phyloP scores from a whole-genome alignment of 148 eudicot genomes.

The Pharnaceum exiguum region DNA sequence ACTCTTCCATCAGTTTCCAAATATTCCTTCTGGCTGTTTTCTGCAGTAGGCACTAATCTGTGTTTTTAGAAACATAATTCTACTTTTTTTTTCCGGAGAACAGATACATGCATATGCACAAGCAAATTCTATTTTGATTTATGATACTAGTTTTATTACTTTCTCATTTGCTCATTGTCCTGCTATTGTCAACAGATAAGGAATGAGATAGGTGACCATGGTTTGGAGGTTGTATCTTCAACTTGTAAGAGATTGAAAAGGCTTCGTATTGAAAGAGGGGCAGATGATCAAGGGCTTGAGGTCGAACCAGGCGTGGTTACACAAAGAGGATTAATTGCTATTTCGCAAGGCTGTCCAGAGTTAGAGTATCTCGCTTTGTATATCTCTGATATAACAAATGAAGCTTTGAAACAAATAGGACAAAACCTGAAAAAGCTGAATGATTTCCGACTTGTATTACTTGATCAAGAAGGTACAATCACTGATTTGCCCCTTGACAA shows the following conservation, averaged over 20 bases:
- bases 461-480: constrained; percentile 57
- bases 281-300: constrained; percentile 66
- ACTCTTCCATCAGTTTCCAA: no score
- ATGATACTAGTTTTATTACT: neutral
- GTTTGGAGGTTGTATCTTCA: constrained; percentile 61
- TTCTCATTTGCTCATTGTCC: neutral
- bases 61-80: no score
- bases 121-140: neutral
- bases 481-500: constrained; percentile 86
- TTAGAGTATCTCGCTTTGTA: constrained; percentile 83
- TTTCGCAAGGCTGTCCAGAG: constrained; percentile 72
- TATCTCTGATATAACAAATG: constrained; percentile 76
- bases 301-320: constrained; percentile 77
- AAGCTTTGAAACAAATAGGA: constrained; percentile 60
- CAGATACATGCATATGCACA: no score
- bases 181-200: constrained; percentile 51
- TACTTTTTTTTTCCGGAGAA: no score
- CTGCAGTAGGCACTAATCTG: no score
- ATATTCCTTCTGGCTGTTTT: no score
- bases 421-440: constrained; percentile 44
- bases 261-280: constrained; percentile 83
- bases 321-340: constrained; percentile 64
- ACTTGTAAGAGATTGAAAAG: constrained; percentile 65
- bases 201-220: constrained; percentile 82
- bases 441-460: constrained; percentile 85